Base-by-base conservation (phyloP, 352 stramenopile species). In the Globisporangium sylvaticum region DNA sequence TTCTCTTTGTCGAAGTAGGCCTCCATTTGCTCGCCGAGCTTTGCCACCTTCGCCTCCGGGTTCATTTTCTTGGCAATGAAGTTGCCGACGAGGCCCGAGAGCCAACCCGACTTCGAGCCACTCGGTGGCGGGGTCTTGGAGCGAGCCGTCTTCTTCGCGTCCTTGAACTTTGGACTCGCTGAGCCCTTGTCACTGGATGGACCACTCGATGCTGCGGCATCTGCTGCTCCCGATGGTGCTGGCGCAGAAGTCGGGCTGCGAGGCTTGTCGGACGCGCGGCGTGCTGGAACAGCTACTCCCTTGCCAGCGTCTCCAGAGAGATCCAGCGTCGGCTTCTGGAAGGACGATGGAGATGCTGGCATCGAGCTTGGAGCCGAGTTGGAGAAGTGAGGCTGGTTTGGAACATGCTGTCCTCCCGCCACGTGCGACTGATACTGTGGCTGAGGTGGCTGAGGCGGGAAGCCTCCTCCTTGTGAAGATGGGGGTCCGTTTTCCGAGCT, bases 51-150 rank as follows among this genome's bases (percentile, higher is more conserved):
- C 22, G 72, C 87, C 25, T 96, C 88, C 1, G 88, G 85, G 69
- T 96, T 91, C 75, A 92, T 89, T 69, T 91, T 94, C 9, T 75
- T 83, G 12, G 69, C 75, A 37, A 96, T 80, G 54, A 89, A 91
- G 20, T 70, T 64, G 14, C 62, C 50, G 7, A 81, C 59, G 48
- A 90, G 48, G 12, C 74, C 76, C 8, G 83, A 84, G 27, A 91
- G 56, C 83, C 84, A 91, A 32, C 87, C 75, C 2, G 69, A 78
- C 69, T 85, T 90, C 24, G 81, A 85, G 44, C 79, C 81, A 53
- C 81, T 89, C 25, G 87, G 88, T 6, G 87, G 88, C 5, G 88
- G 88, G 1, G 88, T 96, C 78, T 95, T 94, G 22, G 85, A 92
- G 1, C 85, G 84, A 0, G 42, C 72, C 15, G 63, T 66, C 65